Base-by-base conservation (phyloP, 352 stramenopile genomes). In the Globisporangium irregulare region DNA sequence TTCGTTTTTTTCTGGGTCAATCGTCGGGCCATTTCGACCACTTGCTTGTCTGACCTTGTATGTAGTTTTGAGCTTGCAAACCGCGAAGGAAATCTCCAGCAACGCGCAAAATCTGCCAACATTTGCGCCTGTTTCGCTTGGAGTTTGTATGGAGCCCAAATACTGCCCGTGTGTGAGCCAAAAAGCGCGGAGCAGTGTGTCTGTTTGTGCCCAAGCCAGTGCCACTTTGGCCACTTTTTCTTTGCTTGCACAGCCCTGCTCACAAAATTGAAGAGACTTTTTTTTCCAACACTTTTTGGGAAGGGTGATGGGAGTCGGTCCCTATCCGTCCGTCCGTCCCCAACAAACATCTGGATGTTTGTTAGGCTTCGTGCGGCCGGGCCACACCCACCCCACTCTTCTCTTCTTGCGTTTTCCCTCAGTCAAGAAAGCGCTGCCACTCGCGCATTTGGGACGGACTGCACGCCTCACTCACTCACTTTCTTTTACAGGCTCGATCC, bases 241-340 rank as follows among this genome's bases (percentile, higher is more conserved):
- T 51, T 51, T 51, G 43, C 43, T 51, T 51, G 43, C 43, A n/a
- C 43, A 51, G 41, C 41, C 5, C 29, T 4, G 12, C 12, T 58
- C 55, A 60, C 27, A 46, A 60, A 46, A 43, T 60, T 60, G 55
- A 60, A 60, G 55, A 46, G 55, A 41, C 55, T 46, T n/a, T 38
- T 29, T 60, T 60, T 20, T 5, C 5, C 25, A 18, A 60, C 38
- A 46, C 14, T 46, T 36, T 36, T 38, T 10, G 32, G 27, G 25
- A 41, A 36, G 25, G 41, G 15, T 9, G 43, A 51, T 56, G 50
- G n/a, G 22, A 60, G 55, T 61, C 55, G 29, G 55, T 61, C 55
- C 18, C 18, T 24, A 29, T 61, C 55, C 55, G 29, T 60, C 55
- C 29, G 55, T 59, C 53, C 53, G 27, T 43, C 29, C 38, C 36